Evolutionary conservation across 202 grass and related monocot genomes (phyloP), one percentile per base, ranked within the genome.

Genomic region (Panicum virgatum): DNA sequence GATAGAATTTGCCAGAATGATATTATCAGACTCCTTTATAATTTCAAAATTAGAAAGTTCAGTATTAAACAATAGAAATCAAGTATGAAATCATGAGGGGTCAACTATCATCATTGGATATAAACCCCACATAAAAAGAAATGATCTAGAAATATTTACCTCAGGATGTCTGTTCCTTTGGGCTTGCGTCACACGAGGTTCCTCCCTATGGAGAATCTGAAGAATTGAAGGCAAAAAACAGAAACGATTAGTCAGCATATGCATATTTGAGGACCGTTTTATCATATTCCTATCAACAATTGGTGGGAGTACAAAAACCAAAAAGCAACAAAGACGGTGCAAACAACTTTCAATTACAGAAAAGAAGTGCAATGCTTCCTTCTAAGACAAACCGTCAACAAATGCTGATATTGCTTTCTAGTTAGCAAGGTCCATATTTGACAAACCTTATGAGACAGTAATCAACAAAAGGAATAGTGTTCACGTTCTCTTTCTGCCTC

Each of bases 161-260:
- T n/a, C n/a, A n/a, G n/a, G n/a, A n/a, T n/a, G 16, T 78, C 43
- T 88, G 56, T 34, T 52, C 26, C 54, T 78, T 50, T 69, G 23
- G 57, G 9, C 26, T 48, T 44, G 80, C 14, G 1, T 29, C 61
- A 44, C 45, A 30, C 42, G 70, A 70, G 67, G 43, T 27, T 75
- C 72, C 56, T 82, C 87, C 72, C 84, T 83, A 58, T 59, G 40
- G 44, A 27, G n/a, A 93, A 84, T 81, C 91, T 86, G 80, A 80
- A 86, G 63, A 86, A 72, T 83, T 48, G 30, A 64, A 76, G 23
- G 52, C 13, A 73, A 86, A 83, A n/a, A 83, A 26, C 26, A 69
- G 61, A 85, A 84, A 91, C 5, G 14, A 40, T 51, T 59, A 45
- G 72, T 84, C 46, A 87, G 54, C 65, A 62, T 43, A 68, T 34